phyloP scores from a whole-genome alignment of 768 basidiomycete genomes.

The Russula compacta region DNA sequence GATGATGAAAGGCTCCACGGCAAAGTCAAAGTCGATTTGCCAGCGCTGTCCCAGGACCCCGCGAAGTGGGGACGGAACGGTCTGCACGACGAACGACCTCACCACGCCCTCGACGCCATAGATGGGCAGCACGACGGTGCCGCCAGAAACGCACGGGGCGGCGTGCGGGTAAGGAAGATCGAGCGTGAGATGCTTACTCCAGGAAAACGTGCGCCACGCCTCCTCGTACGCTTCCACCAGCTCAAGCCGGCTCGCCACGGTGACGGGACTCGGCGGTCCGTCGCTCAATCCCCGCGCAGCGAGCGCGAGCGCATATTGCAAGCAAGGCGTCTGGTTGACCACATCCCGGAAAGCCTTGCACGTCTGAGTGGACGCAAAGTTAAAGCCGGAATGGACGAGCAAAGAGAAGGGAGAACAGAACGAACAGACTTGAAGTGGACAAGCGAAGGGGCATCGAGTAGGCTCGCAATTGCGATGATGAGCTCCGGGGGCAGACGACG shows the following conservation, averaged over 20 bases:
- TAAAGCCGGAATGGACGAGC: no score
- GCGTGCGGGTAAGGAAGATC: background rate
- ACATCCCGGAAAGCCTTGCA: background rate
- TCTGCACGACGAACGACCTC: background rate
- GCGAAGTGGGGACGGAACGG: background rate
- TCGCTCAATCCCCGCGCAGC: background rate
- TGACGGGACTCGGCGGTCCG: background rate
- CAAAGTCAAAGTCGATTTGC: background rate
- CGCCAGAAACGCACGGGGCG: background rate
- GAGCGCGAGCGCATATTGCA: background rate
- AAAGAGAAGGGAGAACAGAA: background rate
- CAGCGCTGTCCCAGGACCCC: background rate
- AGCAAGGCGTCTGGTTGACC: background rate
- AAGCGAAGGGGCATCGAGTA: background rate
- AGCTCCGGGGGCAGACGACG: background rate
- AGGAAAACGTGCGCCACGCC: constrained; percentile 2
- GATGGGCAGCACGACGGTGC: background rate
- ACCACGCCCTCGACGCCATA: no score
- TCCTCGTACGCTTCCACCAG: background rate
- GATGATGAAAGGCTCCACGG: background rate
- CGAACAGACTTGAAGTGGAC: background rate
- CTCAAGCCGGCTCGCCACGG: background rate
- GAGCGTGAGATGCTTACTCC: background rate
- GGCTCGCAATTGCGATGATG: background rate
- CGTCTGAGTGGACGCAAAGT: no score